Base-by-base conservation (phyloP, 345 rosid species). In the Populus davidiana region DNA sequence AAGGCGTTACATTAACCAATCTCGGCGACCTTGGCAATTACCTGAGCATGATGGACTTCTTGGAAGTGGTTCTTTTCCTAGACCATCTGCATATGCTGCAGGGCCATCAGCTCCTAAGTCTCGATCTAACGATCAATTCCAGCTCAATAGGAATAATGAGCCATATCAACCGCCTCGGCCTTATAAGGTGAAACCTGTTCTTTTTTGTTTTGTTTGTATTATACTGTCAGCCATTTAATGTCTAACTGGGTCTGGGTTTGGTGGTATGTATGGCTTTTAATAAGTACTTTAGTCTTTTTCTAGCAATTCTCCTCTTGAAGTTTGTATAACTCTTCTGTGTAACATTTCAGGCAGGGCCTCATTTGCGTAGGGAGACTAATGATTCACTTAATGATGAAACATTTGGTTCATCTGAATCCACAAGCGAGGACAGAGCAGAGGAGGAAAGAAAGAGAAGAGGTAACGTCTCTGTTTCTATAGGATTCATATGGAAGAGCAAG, bases 371-470 rank as follows among this genome's bases (percentile, higher is more conserved):
- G 85, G 97, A 88, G 21, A 78, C 87, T 72, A 86, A 87, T 63
- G 98, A 96, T 85, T 88, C 97, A 1, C 71, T 49, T 70, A 91
- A 96, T 83, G 93, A 96, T 73, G 99, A 96, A 86, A 96, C 99
- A 65, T 96, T 96, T 86, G 98, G 99, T 81, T 89, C 97, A 80
- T 87, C 92, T 69, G 97, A 93, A 61, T 75, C 49, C 83, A 81
- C 93, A 17, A 86, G 83, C 77, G 99, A 92, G 73, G 97, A 92
- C 82, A 93, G 91, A 85, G 93, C 92, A 84, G 99, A 93, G 87
- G 99, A 93, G 83, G 99, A 96, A 85, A 90, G 88, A 83, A 90
- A 93, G 81, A 91, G 99, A 86, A 90, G 98, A 92, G 97, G 98
- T 96, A 83, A 79, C 47, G 41, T 35, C 65, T 81, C 54, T 78